Conservation (phyloP, 2,329 filamentous ascomycete species). For the Nigrograna mackinnonii region DNA sequence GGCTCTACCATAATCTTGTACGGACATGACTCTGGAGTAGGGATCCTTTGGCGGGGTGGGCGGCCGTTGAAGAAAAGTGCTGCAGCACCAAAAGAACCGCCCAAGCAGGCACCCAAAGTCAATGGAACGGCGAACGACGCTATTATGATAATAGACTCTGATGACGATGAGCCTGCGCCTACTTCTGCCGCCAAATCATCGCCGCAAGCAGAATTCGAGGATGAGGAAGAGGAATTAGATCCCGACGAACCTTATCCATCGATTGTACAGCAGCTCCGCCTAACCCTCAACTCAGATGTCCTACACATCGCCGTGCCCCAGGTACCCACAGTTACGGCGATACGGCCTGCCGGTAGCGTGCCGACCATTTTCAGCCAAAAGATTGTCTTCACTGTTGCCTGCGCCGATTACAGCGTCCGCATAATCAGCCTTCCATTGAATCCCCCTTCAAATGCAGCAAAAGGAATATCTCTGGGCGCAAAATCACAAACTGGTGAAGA, state of each 20-base stretch:
- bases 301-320: constrained; percentile 56
- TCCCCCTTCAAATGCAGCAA: constrained; percentile 51
- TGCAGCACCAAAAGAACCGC: constrained; percentile 26
- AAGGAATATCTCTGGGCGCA: constrained; percentile 22
- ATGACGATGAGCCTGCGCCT: constrained; percentile 53
- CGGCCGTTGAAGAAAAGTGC: constrained; percentile 46
- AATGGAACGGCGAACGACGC: constrained; percentile 49
- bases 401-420: constrained; percentile 60
- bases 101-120: constrained; percentile 37
- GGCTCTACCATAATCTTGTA: constrained; percentile 65
- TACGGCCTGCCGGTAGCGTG: constrained; percentile 38
- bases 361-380: constrained; percentile 53
- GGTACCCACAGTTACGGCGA: constrained; percentile 32
- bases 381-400: constrained; percentile 59
- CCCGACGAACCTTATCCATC: constrained; percentile 57
- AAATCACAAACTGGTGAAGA: constrained; percentile 47
- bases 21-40: constrained; percentile 61
- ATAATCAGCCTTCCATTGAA: constrained; percentile 58
- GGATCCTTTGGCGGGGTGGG: constrained; percentile 64
- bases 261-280: constrained; percentile 58
- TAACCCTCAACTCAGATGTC: constrained; percentile 58
- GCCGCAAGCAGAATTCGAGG: constrained; percentile 50
- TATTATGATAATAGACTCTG: constrained; percentile 60
- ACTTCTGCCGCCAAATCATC: constrained; percentile 11
- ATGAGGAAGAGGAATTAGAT: constrained; percentile 62